Base-by-base conservation (phyloP, 129 eudicot genomes). In the Ambrosia artemisiifolia region DNA sequence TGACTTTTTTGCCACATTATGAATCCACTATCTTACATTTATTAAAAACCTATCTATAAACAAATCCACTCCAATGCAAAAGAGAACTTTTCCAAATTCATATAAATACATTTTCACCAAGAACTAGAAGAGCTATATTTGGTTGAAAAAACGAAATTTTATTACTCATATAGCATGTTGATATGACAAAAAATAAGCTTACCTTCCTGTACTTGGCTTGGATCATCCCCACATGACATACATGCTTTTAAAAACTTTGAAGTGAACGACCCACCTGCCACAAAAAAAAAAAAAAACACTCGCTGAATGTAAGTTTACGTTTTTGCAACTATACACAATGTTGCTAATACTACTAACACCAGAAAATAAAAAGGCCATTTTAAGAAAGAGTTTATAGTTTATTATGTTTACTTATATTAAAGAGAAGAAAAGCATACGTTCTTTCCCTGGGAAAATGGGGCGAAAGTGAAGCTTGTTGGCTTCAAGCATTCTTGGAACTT, bases 391-490 rank as follows among this genome's bases (percentile, higher is more conserved):
- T 57, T 4, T 44, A 20, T 65, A 6, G 33, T 69, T 13, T 65
- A 20, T 66, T 18, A 65, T 20, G 7, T 51, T 33, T 49, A 17
- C 47, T 38, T 49, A 68, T 18, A 53, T 18, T 32, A 17, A 64
- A 47, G 65, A 62, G 42, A 30, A 55, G 69, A 28, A 77, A 73
- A 59, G 73, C 28, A 63, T 42, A 94, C 98, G 71, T 80, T 86
- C 91, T 90, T 83, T 84, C 47, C 93, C 95, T 3, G 87, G 86
- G 16, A 82, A 72, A 56, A 94, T 85, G 24, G 95, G 96, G 64
- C 98, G 98, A 54, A 85, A 94, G 68, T 94, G 96, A 75, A 94
- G 86, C 70, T 94, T 94, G 79, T 94, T 94, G 35, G 98, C 95
- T 80, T 94, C 97, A 69, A 94, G 90, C 98, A 87, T 94, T 78